These are phyloP conservation scores for Aquilaria agallochum DNA, from an alignment of 441 rosid species.

Conservation along the genomic window DNA sequence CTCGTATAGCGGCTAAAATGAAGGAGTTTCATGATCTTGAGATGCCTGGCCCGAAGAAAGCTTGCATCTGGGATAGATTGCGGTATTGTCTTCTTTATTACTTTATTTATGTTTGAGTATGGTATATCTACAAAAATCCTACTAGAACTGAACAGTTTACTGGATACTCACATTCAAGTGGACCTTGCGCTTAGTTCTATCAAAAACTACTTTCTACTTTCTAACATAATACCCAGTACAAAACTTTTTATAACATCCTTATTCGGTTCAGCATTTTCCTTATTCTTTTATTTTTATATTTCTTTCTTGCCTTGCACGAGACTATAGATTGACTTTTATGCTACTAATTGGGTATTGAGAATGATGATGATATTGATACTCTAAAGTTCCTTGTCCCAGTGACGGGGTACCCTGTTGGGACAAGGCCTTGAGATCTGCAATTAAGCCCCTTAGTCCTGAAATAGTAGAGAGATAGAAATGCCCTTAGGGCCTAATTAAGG, in stretches of 20 bases:
- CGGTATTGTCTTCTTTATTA: slow-evolving; percentile 34
- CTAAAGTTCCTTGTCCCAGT: too few relatives aligned
- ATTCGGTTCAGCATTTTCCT: too few relatives aligned
- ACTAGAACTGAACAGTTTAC: neutral
- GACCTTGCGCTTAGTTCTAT: neutral
- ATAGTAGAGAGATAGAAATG: too few relatives aligned
- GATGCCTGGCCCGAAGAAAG: slow-evolving; percentile 63
- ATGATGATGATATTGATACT: too few relatives aligned
- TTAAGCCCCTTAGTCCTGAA: too few relatives aligned
- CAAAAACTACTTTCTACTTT: slow-evolving; percentile 3
- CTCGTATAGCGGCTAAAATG: slow-evolving; percentile 76
- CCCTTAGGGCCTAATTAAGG: too few relatives aligned
- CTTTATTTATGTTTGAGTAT: neutral
- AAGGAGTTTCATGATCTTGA: slow-evolving; percentile 83
- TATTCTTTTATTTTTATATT: neutral
- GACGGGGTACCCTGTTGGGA: too few relatives aligned
- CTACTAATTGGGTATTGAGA: too few relatives aligned
- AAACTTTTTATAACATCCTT: too few relatives aligned
- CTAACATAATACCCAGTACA: neutral
- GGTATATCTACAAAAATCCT: neutral
- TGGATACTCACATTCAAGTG: neutral
- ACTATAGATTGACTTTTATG: neutral
- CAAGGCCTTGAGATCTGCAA: too few relatives aligned
- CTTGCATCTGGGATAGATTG: slow-evolving; percentile 68
- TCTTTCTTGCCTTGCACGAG: neutral